phyloP scores from a whole-genome alignment of 1,284 basidiomycete genomes.

The Inonotus obliquus region DNA sequence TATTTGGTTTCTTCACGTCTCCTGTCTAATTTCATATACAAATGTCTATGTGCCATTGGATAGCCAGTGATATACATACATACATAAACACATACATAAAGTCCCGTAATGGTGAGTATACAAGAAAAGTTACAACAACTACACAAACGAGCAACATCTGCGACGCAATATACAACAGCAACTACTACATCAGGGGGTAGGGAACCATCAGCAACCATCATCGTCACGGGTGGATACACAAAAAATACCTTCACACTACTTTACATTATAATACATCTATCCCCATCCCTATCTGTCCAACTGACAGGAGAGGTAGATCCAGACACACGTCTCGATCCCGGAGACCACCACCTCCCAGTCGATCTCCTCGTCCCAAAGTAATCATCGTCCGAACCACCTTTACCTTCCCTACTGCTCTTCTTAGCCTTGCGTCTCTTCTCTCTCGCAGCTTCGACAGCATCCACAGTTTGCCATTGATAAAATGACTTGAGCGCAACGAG shows the following conservation, averaged over 20 bases:
- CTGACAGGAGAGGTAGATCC: constrained; percentile 30
- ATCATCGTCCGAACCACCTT: constrained; percentile 11
- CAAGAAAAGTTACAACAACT: not conserved
- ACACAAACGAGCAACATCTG: not conserved
- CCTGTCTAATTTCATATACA: not conserved
- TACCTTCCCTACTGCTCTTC: constrained; percentile 24
- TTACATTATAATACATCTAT: constrained; percentile 24
- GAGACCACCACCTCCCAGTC: constrained; percentile 42
- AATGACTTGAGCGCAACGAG: constrained; percentile 82
- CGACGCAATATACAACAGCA: not conserved
- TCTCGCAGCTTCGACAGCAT: constrained; percentile 57
- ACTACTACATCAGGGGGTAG: not conserved
- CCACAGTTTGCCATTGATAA: constrained; percentile 82
- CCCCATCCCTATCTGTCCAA: constrained; percentile 17
- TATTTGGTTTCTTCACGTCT: not conserved
- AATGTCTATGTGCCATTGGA: not conserved
- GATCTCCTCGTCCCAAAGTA: constrained; percentile 29
- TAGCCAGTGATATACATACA: constrained; percentile 5
- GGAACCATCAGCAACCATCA: no score
- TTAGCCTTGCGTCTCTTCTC: constrained; percentile 49
- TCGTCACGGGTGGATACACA: not conserved
- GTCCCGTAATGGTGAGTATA: not conserved
- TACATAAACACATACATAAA: not conserved
- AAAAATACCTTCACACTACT: not conserved
- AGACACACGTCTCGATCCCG: constrained; percentile 34